Evolutionary conservation across 495 filamentous ascomycete species (phyloP).

Genomic region (Geopyxis carbonaria): DNA sequence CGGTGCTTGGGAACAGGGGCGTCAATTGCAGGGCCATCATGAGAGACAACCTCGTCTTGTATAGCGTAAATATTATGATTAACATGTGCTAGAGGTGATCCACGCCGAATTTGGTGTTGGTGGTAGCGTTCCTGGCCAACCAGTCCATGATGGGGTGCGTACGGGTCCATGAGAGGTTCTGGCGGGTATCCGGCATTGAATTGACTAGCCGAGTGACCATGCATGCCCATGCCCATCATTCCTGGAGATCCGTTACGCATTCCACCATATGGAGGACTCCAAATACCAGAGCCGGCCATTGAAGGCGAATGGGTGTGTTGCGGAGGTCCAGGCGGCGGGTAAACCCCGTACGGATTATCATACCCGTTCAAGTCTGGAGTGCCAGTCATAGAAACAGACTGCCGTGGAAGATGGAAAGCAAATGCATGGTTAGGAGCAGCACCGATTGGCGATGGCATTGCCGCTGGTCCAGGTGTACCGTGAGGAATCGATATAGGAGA

Average conservation of each 20-base stretch:
- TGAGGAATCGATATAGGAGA: conserved; percentile 11
- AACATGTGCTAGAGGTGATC: conserved; percentile 25
- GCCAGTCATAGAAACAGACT: conserved; percentile 20
- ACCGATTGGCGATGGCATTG: conserved; percentile 17
- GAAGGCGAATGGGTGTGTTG: conserved; percentile 18
- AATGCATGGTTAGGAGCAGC: conserved; percentile 10
- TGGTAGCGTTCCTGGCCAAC: conserved; percentile 28
- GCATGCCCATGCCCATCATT: conserved; percentile 11
- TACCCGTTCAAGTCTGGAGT: conserved; percentile 14
- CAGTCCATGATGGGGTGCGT: conserved; percentile 16
- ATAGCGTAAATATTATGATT: conserved; percentile 14
- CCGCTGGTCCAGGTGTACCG: conserved; percentile 11
- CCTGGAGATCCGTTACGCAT: conserved; percentile 18
- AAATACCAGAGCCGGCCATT: conserved; percentile 16
- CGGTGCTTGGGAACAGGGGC: conserved; percentile 49
- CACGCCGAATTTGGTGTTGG: conserved; percentile 27
- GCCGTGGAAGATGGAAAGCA: conserved; percentile 21
- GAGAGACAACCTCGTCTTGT: conserved; percentile 9
- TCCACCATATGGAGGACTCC: conserved; percentile 13
- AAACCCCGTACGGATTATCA: conserved; percentile 18
- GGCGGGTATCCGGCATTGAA: conserved; percentile 6
- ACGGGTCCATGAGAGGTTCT: conserved; percentile 5
- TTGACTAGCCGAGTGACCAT: conserved; percentile 15
- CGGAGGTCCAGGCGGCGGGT: conserved; percentile 12
- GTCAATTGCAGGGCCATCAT: conserved; percentile 37